Base-by-base conservation (phyloP, 2,329 filamentous ascomycete genomes). In the Penicillium sp. region DNA sequence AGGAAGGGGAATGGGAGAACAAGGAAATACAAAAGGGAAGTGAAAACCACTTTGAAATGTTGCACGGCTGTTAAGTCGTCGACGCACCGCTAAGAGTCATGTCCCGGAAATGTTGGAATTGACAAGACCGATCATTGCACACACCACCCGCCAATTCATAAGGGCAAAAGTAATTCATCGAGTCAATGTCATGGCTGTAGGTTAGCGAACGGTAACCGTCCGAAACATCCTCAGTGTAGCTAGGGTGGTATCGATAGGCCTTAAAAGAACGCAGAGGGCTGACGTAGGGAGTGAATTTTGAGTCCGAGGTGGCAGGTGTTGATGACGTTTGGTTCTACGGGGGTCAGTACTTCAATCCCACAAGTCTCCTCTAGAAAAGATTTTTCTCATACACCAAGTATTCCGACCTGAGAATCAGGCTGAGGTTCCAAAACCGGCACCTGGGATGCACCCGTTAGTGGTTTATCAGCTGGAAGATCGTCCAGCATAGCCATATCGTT, bases 151-250 rank as follows among this genome's bases (percentile, higher is more conserved):
- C 80, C 59, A 89, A 77, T 73, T 96, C 90, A 66, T 85, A 88
- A 35, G 85, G 87, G 74, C 94, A 99, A 47, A 97, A 69, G 58
- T 84, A 83, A 64, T 83, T 86, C 57, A 85, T 81, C 23, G 86
- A 81, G 70, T 97, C 86, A 74, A 99, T 96, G 64, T 87, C 88
- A 75, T 96, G 90, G 77, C 90, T 97, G 77, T 93, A 97, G 42
- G 92, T 97, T 78, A 95, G 81, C 61, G 94, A 97, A 69, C 89
- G 87, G 69, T 92, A 88, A 42, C 93, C 93, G 59, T 87, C 88
- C 53, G 84, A 72, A 54, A 96, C 86, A 54, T 84, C 79, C 48
- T 88, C 74, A 61, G 81, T 78, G 75, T 87, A 97, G 49, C 84
- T 80, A 29, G 90, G 90, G 70, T 97, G 92, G 71, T 93, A 97